Conservation (phyloP, 805 yeast genomes). For the Priceomyces fermenticarens region DNA sequence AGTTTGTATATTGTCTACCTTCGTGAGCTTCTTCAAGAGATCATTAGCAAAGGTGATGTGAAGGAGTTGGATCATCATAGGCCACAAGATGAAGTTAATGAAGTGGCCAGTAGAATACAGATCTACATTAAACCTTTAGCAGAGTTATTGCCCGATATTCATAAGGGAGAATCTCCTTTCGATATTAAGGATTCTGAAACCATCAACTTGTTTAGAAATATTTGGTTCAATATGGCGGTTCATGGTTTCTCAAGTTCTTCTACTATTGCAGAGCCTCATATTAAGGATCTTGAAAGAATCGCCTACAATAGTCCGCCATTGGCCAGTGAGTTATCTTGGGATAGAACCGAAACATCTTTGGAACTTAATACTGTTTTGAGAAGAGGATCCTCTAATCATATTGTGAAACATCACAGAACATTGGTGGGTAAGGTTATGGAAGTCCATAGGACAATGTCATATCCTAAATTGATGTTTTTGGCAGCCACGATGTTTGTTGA, state of each 20-base stretch:
- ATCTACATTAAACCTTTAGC: slow-evolving; percentile 73
- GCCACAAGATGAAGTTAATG: slow-evolving; percentile 67
- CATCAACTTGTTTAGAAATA: slow-evolving; percentile 68
- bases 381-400: slow-evolving; percentile 82
- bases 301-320: slow-evolving; percentile 88
- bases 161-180: slow-evolving; percentile 40
- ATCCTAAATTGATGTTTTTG: slow-evolving; percentile 81
- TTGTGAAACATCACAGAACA: slow-evolving; percentile 71
- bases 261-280: slow-evolving; percentile 46
- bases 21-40: slow-evolving; percentile 60
- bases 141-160: slow-evolving; percentile 58
- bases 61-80: slow-evolving; percentile 74
- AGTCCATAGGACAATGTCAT: slow-evolving; percentile 53
- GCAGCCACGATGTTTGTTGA: slow-evolving; percentile 82
- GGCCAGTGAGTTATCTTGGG: slow-evolving; percentile 76
- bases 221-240: slow-evolving; percentile 92
- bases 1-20: slow-evolving; percentile 54
- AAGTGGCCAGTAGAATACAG: slow-evolving; percentile 67
- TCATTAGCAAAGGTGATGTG: slow-evolving; percentile 77
- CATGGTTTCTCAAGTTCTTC: slow-evolving; percentile 80
- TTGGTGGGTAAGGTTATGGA: slow-evolving; percentile 51
- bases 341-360: slow-evolving; percentile 85
- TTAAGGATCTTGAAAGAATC: slow-evolving; percentile 55
- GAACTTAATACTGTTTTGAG: slow-evolving; percentile 89
- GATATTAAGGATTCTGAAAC: slow-evolving; percentile 45